Evolutionary conservation across 1,284 basidiomycete genomes (phyloP).

Genomic region (Vanrija humicola): DNA sequence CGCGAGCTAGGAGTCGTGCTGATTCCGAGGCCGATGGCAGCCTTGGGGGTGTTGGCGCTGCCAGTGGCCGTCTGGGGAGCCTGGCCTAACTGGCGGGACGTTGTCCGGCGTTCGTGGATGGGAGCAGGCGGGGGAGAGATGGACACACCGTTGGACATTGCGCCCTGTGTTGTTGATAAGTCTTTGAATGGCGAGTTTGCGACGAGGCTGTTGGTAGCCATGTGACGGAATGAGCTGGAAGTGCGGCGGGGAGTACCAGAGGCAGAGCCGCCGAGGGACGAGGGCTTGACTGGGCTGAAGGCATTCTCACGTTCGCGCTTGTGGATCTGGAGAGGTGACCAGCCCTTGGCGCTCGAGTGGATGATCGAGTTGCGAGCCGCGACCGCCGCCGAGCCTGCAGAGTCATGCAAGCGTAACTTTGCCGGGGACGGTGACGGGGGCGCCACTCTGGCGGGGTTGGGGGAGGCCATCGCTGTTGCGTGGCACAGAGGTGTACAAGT

Average conservation of each 20-base stretch:
- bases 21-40: slow-evolving; percentile 42
- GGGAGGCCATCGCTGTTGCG: slow-evolving; percentile 3
- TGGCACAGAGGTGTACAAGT: neutral
- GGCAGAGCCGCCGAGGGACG: neutral
- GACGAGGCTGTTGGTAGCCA: slow-evolving; percentile 75
- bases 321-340: slow-evolving; percentile 49
- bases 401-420: slow-evolving; percentile 7
- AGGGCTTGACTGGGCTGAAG: slow-evolving; percentile 47
- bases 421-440: slow-evolving; percentile 1
- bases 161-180: slow-evolving; percentile 25
- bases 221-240: slow-evolving; percentile 75
- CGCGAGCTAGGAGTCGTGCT: slow-evolving; percentile 16
- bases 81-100: slow-evolving; percentile 30
- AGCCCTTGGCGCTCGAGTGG: slow-evolving; percentile 47
- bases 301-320: slow-evolving; percentile 29
- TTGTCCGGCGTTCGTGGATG: slow-evolving; percentile 35
- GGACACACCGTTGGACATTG: slow-evolving; percentile 25
- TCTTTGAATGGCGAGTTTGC: slow-evolving; percentile 83
- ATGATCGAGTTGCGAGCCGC: slow-evolving; percentile 43
- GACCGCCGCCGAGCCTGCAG: slow-evolving; percentile 6
- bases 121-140: too few relatives aligned
- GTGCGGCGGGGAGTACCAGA: slow-evolving; percentile 55
- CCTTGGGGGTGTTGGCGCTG: slow-evolving; percentile 31
- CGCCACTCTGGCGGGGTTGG: slow-evolving; percentile 2
- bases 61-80: slow-evolving; percentile 30